Evolutionary conservation across 257 asterid species (phyloP), one percentile per base, ranked within the genome.

Genomic region (Scutellaria baicalensis): DNA sequence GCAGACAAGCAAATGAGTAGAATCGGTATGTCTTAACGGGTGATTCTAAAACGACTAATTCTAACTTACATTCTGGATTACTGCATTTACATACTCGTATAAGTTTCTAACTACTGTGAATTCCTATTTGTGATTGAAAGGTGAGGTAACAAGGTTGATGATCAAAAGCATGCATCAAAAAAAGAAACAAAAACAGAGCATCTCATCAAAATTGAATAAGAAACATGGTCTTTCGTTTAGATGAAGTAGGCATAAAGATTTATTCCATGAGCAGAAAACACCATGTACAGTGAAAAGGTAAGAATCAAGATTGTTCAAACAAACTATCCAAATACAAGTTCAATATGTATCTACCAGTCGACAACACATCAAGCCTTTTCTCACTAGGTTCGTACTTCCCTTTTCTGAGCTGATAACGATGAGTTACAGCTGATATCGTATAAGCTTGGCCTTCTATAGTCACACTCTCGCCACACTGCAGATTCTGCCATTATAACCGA

Each of bases 371-470:
- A 31, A 93, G 96, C 71, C 93, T 81, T 76, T 85, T 90, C 85
- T 93, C 98, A 5, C 90, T 85, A 42, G 96, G 95, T 64, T 93
- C 97, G 49, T 90, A 93, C 74, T 90, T 93, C 60, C 98, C 98
- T 84, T 83, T 93, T 16, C 98, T 82, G 64, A 93, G 96, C 85
- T 93, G 92, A 79, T 90, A 93, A 49, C 96, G 91, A 75, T 90
- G 92, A 52, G 97, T 90, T 70, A 93, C 97, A 40, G 95, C 79
- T 47, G 98, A 93, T 57, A 93, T 82, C 9, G 84, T 91, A 66
- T 91, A 93, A n/a, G 92, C 76, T 70, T 84, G 82, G 45, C 95
- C 97, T 81, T 90, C 97, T 66, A 88, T 90, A 3, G 92, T 88
- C 72, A 93, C 95, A 51, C 90, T 83, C 80, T 88, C 98, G 56